A percentile compares a stretch with the other conserved stretches of the same genome.
Evolutionary conservation across 2,329 filamentous ascomycete species (phyloP).

Genomic region (Penicillium sp.): DNA sequence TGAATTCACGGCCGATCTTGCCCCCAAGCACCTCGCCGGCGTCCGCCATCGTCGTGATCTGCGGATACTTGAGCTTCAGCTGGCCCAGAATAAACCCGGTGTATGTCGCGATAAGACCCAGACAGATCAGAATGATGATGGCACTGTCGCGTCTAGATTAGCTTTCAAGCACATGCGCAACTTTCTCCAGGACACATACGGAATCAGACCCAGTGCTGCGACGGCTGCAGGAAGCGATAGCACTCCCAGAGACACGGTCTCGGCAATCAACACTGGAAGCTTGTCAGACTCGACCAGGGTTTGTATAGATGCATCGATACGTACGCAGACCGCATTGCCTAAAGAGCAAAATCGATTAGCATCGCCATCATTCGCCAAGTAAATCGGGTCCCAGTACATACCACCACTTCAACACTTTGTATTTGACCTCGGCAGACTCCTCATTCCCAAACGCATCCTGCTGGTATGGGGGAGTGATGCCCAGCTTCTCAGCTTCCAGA

Average conservation of each 20-base stretch:
- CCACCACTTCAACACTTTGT: conserved; percentile 52
- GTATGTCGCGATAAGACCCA: conserved; percentile 58
- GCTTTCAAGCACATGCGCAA: background rate
- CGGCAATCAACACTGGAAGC: conserved; percentile 52
- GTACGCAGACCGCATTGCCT: conserved; percentile 45
- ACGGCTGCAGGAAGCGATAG: conserved; percentile 54
- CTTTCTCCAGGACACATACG: conserved; percentile 17
- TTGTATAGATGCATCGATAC: conserved; percentile 11
- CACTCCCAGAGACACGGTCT: conserved; percentile 56
- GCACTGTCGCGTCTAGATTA: conserved; percentile 37
- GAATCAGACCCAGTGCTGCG: conserved; percentile 52
- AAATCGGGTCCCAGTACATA: conserved; percentile 12
- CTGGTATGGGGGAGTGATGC: conserved; percentile 17
- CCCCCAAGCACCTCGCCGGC: conserved; percentile 63
- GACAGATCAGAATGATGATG: conserved; percentile 51
- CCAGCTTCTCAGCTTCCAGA: conserved; percentile 18
- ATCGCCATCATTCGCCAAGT: background rate
- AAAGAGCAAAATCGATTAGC: background rate
- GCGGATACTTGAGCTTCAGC: conserved; percentile 56
- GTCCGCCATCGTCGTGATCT: conserved; percentile 65
- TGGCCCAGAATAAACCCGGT: conserved; percentile 60
- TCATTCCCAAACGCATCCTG: conserved; percentile 44
- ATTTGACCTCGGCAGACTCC: conserved; percentile 47
- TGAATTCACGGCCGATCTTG: conserved; percentile 58
- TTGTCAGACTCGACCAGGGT: background rate